Evolutionary conservation across 2,329 filamentous ascomycete species (phyloP).

Genomic region (Ceratocystis diversiconidia): DNA sequence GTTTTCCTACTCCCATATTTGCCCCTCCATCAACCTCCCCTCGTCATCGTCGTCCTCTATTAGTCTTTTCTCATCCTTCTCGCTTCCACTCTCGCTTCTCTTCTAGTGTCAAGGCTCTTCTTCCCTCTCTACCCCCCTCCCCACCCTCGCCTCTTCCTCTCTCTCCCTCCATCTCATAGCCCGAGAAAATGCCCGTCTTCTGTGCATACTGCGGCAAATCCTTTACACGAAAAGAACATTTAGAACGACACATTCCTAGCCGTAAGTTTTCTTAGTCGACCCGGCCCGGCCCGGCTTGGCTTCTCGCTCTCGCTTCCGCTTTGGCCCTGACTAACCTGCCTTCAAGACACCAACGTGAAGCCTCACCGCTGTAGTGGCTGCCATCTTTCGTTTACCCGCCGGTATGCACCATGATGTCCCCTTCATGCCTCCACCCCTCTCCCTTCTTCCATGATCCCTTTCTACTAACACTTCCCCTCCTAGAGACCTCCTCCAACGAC

Average conservation of each 20-base stretch:
- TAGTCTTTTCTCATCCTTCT: neutral
- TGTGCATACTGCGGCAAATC: constrained; percentile 41
- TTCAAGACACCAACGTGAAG: constrained; percentile 40
- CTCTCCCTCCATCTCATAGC: neutral
- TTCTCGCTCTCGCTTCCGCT: neutral
- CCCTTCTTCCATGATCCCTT: neutral
- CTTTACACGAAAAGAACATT: constrained; percentile 42
- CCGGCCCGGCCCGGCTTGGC: neutral
- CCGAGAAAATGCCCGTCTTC: constrained; percentile 26
- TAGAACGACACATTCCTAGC: constrained; percentile 40
- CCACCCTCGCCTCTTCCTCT: neutral
- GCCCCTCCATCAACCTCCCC: too few relatives aligned
- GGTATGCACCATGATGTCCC: constrained; percentile 25
- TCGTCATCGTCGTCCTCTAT: neutral
- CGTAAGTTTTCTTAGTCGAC: constrained; percentile 28
- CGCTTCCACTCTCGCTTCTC: neutral
- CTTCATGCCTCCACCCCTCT: neutral
- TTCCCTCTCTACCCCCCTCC: neutral
- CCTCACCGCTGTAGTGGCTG: constrained; percentile 37
- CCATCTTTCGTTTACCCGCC: constrained; percentile 36
- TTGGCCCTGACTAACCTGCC: constrained; percentile 17
- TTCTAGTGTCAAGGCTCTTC: neutral
- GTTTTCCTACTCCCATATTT: neutral
- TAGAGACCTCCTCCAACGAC: constrained; percentile 38
- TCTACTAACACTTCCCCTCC: constrained; percentile 1